Base-by-base conservation (phyloP, 257 asterid species). In the Ilex aquifolium region DNA sequence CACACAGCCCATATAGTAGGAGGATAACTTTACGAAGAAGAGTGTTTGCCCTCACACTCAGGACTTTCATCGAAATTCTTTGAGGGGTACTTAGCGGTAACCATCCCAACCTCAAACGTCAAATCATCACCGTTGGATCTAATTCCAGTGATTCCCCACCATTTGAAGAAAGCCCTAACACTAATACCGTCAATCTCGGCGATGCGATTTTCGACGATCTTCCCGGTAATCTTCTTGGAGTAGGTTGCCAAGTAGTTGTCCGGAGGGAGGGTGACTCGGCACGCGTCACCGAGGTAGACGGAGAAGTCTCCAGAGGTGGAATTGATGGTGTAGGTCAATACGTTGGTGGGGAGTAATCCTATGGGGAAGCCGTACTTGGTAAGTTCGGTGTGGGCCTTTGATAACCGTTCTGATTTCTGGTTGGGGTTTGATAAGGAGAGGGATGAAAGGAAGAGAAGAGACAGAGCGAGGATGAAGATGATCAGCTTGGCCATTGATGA, bases 61-160 rank as follows among this genome's bases (percentile, higher is more conserved):
- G 95, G 97, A 31, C 88, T 67, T 61, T 60, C 62, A 68, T 76
- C 73, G 75, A 92, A 92, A 72, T 82, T 87, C 79, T 83, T 81
- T 8, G 95, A 74, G 40, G 96, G 95, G 65, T 89, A 92, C 70
- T 85, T 92, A 6, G 95, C 96, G 27, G 95, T 61, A 58, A 89
- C 82, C 80, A 87, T 31, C 10, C 99, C 97, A 39, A 92, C 97
- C 78, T 92, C 99, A 63, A 92, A 92, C 30, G 82, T 82, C 81
- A 92, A 75, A 72, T 85, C 69, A 56, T 80, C 65, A 6, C 95
- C 96, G 71, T 62, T 85, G 54, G 94, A 82, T 76, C 78, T 76
- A 63, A 92, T 89, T 7, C 99, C 99, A 6, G 95, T 92, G 68
- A 92, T 85, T 0, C 97, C 96, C 99, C 99, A 92, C 95, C 91